phyloP scores from a whole-genome alignment of 768 basidiomycete species.

The Pleurotus djamor region DNA sequence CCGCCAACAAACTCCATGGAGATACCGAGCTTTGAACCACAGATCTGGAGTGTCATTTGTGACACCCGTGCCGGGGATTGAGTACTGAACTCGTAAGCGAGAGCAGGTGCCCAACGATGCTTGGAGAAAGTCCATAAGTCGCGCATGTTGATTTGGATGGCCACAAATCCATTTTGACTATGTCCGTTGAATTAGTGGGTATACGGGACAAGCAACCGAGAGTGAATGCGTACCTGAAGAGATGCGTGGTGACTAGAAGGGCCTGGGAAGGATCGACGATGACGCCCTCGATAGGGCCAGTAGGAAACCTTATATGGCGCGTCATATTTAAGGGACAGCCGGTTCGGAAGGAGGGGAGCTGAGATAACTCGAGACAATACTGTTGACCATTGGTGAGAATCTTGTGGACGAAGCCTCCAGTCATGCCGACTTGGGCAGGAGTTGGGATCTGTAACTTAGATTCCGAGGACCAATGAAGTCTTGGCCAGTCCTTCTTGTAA shows the following conservation, averaged over 20 bases:
- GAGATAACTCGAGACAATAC: constrained; percentile 38
- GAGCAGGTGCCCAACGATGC: constrained; percentile 40
- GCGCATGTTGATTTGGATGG: constrained; percentile 49
- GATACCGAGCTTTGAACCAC: constrained; percentile 40
- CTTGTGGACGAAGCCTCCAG: constrained; percentile 45
- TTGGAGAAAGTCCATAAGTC: constrained; percentile 55
- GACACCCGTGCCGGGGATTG: constrained; percentile 31
- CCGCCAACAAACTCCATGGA: constrained; percentile 39
- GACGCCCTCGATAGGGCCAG: constrained; percentile 40
- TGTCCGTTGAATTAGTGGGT: background rate
- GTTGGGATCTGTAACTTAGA: constrained; percentile 36
- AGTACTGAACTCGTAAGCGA: constrained; percentile 39
- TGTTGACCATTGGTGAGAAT: constrained; percentile 35
- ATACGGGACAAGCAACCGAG: background rate
- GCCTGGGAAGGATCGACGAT: constrained; percentile 43
- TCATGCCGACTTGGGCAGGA: constrained; percentile 35
- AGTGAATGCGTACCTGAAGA: constrained; percentile 29
- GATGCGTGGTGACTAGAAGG: constrained; percentile 41
- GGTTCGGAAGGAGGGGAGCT: constrained; percentile 48
- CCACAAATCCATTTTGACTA: constrained; percentile 36
- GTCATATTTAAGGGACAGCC: constrained; percentile 39
- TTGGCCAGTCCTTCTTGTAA: constrained; percentile 49
- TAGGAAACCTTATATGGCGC: constrained; percentile 42
- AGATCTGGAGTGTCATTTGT: constrained; percentile 33
- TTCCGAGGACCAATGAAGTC: constrained; percentile 45